These are phyloP conservation scores for Entrophospora sp. DNA, from an alignment of 192 early-diverging fungal genomes.

Conservation along the genomic window DNA sequence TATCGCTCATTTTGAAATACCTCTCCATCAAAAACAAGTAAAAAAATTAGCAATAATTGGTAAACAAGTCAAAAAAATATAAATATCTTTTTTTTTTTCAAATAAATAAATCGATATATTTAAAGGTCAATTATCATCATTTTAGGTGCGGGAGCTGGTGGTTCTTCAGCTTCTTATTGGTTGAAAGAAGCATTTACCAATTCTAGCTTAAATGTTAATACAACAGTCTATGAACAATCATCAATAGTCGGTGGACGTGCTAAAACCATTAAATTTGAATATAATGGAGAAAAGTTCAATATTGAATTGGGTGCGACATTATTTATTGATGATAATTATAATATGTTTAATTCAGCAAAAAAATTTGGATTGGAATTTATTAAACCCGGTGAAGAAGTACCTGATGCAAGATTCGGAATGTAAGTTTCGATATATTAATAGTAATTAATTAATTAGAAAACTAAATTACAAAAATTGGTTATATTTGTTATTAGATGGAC, in stretches of 20 bases:
- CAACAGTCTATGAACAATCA: slow-evolving; percentile 47
- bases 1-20: no score
- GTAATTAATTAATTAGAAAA: not conserved
- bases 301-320: slow-evolving; percentile 59
- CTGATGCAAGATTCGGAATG: slow-evolving; percentile 18
- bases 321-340: slow-evolving; percentile 48
- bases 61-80: no score
- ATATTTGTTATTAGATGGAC: slow-evolving; percentile 48
- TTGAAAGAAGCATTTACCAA: slow-evolving; percentile 22
- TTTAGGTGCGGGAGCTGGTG: slow-evolving; percentile 45
- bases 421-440: slow-evolving; percentile 21
- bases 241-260: slow-evolving; percentile 48
- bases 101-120: not conserved
- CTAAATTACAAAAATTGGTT: no score
- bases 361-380: slow-evolving; percentile 40
- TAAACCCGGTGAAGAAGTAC: slow-evolving; percentile 21
- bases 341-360: slow-evolving; percentile 42
- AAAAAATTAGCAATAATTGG: no score
- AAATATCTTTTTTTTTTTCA: no score
- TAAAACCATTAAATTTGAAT: slow-evolving; percentile 22
- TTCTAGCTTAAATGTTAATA: slow-evolving; percentile 17
- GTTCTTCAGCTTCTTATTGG: slow-evolving; percentile 43
- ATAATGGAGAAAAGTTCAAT: slow-evolving; percentile 13
- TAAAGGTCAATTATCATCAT: no score
- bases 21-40: no score